phyloP scores from a whole-genome alignment of 2,329 filamentous ascomycete species.

The Mariannaea sp. region DNA sequence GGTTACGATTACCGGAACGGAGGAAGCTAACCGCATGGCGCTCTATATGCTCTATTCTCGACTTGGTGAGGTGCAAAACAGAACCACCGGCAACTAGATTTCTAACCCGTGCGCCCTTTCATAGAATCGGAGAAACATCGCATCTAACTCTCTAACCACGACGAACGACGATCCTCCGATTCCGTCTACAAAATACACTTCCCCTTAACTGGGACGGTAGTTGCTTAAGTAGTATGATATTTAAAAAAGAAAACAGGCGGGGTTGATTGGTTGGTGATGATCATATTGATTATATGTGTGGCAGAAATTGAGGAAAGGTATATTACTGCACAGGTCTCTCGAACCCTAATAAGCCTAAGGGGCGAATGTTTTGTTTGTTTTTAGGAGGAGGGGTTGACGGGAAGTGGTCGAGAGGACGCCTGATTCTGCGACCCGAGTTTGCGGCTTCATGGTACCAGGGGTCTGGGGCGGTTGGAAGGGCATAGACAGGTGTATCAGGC shows the following conservation, averaged over 20 bases:
- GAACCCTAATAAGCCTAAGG: not conserved
- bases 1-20: slow-evolving; percentile 95
- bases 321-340: slow-evolving; percentile 13
- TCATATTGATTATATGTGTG: slow-evolving; percentile 19
- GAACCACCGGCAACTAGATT: slow-evolving; percentile 28
- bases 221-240: slow-evolving; percentile 9
- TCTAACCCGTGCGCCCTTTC: slow-evolving; percentile 36
- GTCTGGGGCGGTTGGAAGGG: slow-evolving; percentile 29
- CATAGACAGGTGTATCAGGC: slow-evolving; percentile 41
- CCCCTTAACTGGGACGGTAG: slow-evolving; percentile 16
- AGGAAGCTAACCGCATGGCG: slow-evolving; percentile 99
- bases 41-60: slow-evolving; percentile 98
- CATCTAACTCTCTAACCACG: slow-evolving; percentile 39
- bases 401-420: not conserved
- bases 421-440: slow-evolving; percentile 3
- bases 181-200: slow-evolving; percentile 11
- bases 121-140: slow-evolving; percentile 54
- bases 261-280: slow-evolving; percentile 8
- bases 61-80: slow-evolving; percentile 70
- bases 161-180: slow-evolving; percentile 23
- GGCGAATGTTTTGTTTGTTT: not conserved
- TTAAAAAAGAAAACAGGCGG: slow-evolving; percentile 28
- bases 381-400: too few species aligned
- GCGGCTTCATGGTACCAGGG: slow-evolving; percentile 17
- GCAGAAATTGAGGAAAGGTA: slow-evolving; percentile 5